A percentile compares a stretch with the other conserved stretches of the same genome.
phyloP scores from a whole-genome alignment of 2,329 filamentous ascomycete species.

The Talaromyces atroroseus region DNA sequence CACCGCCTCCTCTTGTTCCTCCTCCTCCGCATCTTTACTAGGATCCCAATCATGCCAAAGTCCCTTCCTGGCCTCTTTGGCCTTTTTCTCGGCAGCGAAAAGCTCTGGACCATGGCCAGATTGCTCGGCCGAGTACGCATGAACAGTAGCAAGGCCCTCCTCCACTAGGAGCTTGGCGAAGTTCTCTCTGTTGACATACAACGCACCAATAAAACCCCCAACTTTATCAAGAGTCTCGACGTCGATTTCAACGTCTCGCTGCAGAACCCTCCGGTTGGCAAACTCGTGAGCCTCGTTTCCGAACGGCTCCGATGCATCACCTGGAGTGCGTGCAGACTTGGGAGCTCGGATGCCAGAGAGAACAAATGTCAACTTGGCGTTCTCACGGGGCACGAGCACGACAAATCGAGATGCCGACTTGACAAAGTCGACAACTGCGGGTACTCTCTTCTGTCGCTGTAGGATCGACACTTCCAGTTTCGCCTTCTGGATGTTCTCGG shows the following conservation, averaged over 20 bases:
- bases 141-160: conserved; percentile 87
- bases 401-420: conserved; percentile 96
- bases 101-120: conserved; percentile 83
- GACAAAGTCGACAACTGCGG: conserved; percentile 92
- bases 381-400: conserved; percentile 83
- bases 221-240: conserved; percentile 94
- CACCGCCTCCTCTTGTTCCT: conserved; percentile 42
- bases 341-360: conserved; percentile 89
- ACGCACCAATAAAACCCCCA: conserved; percentile 90
- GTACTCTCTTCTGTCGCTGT: conserved; percentile 85
- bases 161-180: conserved; percentile 91
- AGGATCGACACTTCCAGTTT: conserved; percentile 87
- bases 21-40: conserved; percentile 67
- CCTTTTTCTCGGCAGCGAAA: conserved; percentile 77
- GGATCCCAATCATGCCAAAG: conserved; percentile 95
- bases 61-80: conserved; percentile 82
- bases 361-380: conserved; percentile 90
- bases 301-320: conserved; percentile 83
- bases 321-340: conserved; percentile 72
- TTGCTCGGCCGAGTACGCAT: conserved; percentile 93
- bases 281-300: conserved; percentile 92
- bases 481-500: conserved; percentile 87
- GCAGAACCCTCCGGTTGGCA: conserved; percentile 79
- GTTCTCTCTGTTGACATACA: conserved; percentile 92
- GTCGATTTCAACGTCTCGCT: conserved; percentile 93